phyloP scores from a whole-genome alignment of 495 filamentous ascomycete genomes.

The Cudoniella acicularis region DNA sequence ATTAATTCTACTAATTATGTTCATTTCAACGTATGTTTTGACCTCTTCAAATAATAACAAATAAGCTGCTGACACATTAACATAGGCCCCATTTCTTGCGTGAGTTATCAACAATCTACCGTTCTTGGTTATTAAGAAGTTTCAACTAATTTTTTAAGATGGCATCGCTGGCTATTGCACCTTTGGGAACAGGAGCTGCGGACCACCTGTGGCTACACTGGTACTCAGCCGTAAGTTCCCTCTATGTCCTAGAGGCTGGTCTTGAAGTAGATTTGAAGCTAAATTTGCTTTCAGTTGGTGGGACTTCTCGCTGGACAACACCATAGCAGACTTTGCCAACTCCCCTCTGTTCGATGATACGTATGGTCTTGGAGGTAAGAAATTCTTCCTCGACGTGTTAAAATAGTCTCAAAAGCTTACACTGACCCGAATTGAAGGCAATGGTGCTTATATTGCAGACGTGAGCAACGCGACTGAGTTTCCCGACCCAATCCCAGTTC shows the following conservation, averaged over 20 bases:
- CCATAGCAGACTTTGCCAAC: slow-evolving; percentile 27
- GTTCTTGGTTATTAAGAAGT: background rate
- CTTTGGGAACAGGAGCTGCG: slow-evolving; percentile 37
- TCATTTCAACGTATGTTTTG: slow-evolving; percentile 35
- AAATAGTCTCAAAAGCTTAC: slow-evolving; percentile 29
- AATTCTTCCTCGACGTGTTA: background rate
- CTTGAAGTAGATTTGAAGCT: background rate
- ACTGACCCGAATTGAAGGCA: slow-evolving; percentile 32
- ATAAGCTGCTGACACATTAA: background rate
- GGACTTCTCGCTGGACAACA: slow-evolving; percentile 11
- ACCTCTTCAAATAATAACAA: background rate
- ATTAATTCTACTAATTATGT: slow-evolving; percentile 34
- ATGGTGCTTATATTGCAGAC: slow-evolving; percentile 41
- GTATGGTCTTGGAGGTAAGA: slow-evolving; percentile 31
- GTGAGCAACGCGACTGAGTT: slow-evolving; percentile 9
- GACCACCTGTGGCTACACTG: slow-evolving; percentile 34
- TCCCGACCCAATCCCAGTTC: slow-evolving; percentile 17
- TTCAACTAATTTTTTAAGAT: slow-evolving; percentile 17
- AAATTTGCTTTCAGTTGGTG: slow-evolving; percentile 1
- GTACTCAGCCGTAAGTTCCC: slow-evolving; percentile 33
- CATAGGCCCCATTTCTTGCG: slow-evolving; percentile 29
- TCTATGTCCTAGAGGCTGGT: background rate
- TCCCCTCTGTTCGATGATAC: slow-evolving; percentile 28
- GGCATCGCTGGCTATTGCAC: slow-evolving; percentile 41
- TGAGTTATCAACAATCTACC: background rate